These are phyloP conservation scores for Aspergillus novoparasiticus DNA, from an alignment of 2,329 filamentous ascomycete genomes.

Conservation along the genomic window DNA sequence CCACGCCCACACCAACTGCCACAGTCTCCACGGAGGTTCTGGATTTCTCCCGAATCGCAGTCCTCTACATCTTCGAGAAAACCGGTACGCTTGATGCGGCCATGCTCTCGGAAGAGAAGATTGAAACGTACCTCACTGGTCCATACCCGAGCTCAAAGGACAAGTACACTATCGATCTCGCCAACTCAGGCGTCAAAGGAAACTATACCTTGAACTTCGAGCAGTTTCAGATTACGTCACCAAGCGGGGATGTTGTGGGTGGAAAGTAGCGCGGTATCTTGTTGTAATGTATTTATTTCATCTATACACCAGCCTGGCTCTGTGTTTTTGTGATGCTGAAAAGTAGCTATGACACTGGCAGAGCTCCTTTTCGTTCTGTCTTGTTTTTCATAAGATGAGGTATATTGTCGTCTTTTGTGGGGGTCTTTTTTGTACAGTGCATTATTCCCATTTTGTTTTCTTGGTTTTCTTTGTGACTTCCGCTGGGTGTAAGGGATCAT, in stretches of 20 bases:
- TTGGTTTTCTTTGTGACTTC: neutral
- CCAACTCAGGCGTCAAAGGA: slow-evolving; percentile 24
- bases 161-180: slow-evolving; percentile 27
- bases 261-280: slow-evolving; percentile 7
- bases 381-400: no score
- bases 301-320: neutral
- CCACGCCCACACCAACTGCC: slow-evolving; percentile 15
- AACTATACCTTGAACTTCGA: slow-evolving; percentile 39
- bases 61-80: slow-evolving; percentile 46
- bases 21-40: slow-evolving; percentile 27
- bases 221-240: slow-evolving; percentile 36
- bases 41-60: slow-evolving; percentile 39
- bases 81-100: slow-evolving; percentile 35
- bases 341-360: neutral
- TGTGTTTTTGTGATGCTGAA: neutral
- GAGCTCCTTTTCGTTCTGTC: neutral
- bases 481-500: neutral
- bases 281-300: neutral
- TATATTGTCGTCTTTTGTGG: neutral
- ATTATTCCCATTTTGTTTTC: neutral
- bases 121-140: slow-evolving; percentile 35
- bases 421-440: neutral
- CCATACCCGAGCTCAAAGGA: slow-evolving; percentile 24
- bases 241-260: slow-evolving; percentile 27
- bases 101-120: slow-evolving; percentile 30